These are phyloP conservation scores for Hibiscus tridactylites DNA, from an alignment of 345 rosid genomes.

Conservation along the genomic window DNA sequence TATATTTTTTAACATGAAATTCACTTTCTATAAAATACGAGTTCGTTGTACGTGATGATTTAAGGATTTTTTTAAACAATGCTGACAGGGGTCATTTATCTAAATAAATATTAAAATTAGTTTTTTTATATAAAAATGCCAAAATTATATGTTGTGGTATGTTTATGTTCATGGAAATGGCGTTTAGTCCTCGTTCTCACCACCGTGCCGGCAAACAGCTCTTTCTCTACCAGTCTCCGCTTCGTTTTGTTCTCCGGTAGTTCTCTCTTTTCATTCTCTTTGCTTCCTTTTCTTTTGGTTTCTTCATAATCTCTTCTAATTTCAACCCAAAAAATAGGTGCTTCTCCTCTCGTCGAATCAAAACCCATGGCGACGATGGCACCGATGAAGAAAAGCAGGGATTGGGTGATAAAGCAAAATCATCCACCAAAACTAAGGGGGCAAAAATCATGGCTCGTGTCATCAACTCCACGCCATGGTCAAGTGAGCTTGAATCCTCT, in stretches of 20 bases:
- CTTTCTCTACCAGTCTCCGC: not conserved
- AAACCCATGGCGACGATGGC: not conserved
- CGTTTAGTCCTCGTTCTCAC: not conserved
- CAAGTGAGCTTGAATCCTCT: slow-evolving; percentile 48
- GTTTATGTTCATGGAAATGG: not conserved
- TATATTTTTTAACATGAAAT: no score
- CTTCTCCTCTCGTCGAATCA: slow-evolving; percentile 1
- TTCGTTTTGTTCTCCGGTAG: slow-evolving; percentile 4
- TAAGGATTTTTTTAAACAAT: no score
- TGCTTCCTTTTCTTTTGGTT: not conserved
- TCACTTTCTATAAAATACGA: no score
- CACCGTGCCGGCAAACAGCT: not conserved
- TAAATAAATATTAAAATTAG: no score
- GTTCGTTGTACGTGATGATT: no score
- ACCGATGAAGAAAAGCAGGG: not conserved
- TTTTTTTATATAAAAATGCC: no score
- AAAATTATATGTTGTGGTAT: not conserved
- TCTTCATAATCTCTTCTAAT: not conserved
- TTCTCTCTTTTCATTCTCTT: not conserved
- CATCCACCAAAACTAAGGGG: slow-evolving; percentile 33
- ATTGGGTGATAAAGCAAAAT: not conserved
- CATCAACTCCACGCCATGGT: slow-evolving; percentile 47
- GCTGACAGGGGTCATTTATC: no score
- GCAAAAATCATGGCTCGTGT: slow-evolving; percentile 48
- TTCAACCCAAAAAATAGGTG: slow-evolving; percentile 6